phyloP scores from a whole-genome alignment of 805 yeast genomes.

The Kodamaea hsintzibuensis region DNA sequence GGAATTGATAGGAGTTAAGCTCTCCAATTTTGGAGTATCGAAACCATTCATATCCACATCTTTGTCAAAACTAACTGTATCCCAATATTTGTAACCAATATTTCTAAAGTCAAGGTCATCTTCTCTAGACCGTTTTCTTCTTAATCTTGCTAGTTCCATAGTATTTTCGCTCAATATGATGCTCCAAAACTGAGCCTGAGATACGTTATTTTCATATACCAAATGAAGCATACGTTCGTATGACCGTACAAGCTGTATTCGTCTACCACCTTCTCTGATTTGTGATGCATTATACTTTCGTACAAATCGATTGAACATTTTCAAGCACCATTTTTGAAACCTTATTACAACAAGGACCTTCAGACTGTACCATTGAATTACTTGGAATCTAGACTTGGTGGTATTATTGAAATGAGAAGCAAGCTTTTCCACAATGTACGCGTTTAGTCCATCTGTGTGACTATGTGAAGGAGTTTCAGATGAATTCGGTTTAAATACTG shows the following conservation, averaged over 20 bases:
- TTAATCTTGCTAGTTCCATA: constrained; percentile 17
- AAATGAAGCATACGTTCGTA: constrained; percentile 27
- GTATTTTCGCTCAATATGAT: constrained; percentile 30
- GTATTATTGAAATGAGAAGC: constrained; percentile 22
- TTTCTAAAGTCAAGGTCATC: constrained; percentile 19
- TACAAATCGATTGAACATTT: constrained; percentile 38
- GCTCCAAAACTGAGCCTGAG: constrained; percentile 21
- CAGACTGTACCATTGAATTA: constrained; percentile 29
- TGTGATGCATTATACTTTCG: constrained; percentile 27
- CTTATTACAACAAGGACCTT: constrained; percentile 23
- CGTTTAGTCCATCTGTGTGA: constrained; percentile 1
- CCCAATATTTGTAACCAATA: constrained; percentile 23
- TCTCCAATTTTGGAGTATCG: constrained; percentile 4
- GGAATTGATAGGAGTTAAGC: constrained; percentile 3
- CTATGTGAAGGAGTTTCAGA: not conserved
- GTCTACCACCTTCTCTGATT: constrained; percentile 11
- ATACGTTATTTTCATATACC: constrained; percentile 21
- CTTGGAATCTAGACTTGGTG: constrained; percentile 17
- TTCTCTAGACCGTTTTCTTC: constrained; percentile 3
- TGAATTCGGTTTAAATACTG: constrained; percentile 12
- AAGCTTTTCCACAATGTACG: constrained; percentile 25
- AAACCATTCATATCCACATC: constrained; percentile 9
- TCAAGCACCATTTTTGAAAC: constrained; percentile 37
- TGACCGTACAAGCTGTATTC: constrained; percentile 18
- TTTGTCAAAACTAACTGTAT: constrained; percentile 6